These are phyloP conservation scores for Cryptosporidium parvum DNA, from an alignment of 169 alveolate species.

Conservation along the genomic window DNA sequence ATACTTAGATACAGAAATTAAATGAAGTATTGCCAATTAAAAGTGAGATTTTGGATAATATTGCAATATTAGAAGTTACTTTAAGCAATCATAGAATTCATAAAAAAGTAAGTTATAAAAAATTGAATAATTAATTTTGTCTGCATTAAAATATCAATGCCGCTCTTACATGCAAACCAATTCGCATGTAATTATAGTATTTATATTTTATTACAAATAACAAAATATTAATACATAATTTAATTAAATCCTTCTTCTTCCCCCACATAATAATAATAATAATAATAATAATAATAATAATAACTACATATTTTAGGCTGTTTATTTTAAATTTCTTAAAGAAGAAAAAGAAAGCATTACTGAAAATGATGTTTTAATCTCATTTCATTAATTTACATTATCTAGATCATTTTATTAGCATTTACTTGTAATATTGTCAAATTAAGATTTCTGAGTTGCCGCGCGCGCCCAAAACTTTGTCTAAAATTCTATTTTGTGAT, in stretches of 20 bases:
- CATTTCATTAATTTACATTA: constrained; percentile 6
- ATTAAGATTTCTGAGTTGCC: not conserved
- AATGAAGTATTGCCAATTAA: constrained; percentile 19
- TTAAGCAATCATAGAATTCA: not conserved
- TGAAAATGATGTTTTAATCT: constrained; percentile 25
- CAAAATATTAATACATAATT: not conserved
- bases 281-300: too few species aligned
- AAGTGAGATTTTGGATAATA: constrained; percentile 51
- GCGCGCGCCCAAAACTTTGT: constrained; percentile 19
- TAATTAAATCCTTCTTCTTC: not conserved
- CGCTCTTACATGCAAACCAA: not conserved
- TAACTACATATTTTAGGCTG: constrained; percentile 2
- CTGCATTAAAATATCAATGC: not conserved
- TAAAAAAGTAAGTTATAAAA: constrained; percentile 33
- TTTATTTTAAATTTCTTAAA: constrained; percentile 43
- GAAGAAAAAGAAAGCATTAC: constrained; percentile 31
- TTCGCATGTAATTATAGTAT: not conserved
- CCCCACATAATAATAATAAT: too few species aligned
- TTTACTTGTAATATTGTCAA: not conserved
- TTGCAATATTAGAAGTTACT: constrained; percentile 31
- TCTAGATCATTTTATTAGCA: not conserved
- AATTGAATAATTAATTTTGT: not conserved
- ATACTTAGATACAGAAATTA: not conserved
- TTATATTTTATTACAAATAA: not conserved
- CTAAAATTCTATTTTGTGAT: not conserved